phyloP scores from a whole-genome alignment of 495 filamentous ascomycete species.

The Recurvomyces mirabilis region DNA sequence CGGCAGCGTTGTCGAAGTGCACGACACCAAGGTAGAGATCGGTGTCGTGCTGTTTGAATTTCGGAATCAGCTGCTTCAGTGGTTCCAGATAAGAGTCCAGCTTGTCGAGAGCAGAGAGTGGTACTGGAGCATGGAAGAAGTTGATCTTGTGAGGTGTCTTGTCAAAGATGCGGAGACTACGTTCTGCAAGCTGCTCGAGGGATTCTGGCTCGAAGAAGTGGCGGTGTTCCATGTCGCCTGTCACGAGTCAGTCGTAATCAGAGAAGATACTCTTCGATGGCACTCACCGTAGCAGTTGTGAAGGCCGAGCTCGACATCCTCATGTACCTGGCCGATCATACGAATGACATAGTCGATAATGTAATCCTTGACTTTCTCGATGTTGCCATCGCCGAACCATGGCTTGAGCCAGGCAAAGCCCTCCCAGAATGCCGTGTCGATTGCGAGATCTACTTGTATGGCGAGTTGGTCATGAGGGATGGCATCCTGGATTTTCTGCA shows the following conservation, averaged over 20 bases:
- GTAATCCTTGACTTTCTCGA: conserved; percentile 29
- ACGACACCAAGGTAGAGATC: conserved; percentile 35
- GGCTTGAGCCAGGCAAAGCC: conserved; percentile 24
- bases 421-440: conserved; percentile 32
- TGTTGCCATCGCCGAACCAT: conserved; percentile 28
- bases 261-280: not conserved
- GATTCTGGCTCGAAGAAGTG: conserved; percentile 35
- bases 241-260: not conserved
- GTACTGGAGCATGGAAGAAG: conserved; percentile 39
- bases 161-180: conserved; percentile 10
- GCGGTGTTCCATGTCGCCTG: conserved; percentile 31
- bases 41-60: conserved; percentile 15
- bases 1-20: conserved; percentile 33
- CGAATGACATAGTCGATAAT: conserved; percentile 22
- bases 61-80: conserved; percentile 26
- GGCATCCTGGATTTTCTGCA: conserved; percentile 28
- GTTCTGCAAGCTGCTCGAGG: conserved; percentile 25
- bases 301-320: conserved; percentile 32
- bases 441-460: conserved; percentile 35
- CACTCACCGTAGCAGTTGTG: conserved; percentile 36
- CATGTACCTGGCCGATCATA: conserved; percentile 25
- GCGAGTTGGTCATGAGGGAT: conserved; percentile 36
- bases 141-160: conserved; percentile 19
- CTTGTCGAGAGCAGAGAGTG: conserved; percentile 28
- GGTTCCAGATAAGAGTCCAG: conserved; percentile 26